phyloP scores from a whole-genome alignment of 148 eudicot genomes.

The Nepenthes gracilis region DNA sequence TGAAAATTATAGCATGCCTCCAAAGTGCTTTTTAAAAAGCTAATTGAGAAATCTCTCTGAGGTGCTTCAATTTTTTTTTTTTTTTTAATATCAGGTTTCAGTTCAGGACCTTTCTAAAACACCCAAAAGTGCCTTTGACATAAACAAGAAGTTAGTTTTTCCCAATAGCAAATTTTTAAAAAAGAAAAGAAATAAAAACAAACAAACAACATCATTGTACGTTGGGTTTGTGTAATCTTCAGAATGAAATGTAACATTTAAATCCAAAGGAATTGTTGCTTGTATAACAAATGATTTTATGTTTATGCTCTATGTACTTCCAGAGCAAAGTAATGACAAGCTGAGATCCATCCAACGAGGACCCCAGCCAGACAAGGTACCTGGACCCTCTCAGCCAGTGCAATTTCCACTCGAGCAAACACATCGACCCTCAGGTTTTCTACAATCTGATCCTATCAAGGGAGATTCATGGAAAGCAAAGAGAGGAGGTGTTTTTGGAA shows the following conservation, averaged over 20 bases:
- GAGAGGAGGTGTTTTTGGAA: conserved; percentile 16
- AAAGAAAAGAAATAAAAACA: no score
- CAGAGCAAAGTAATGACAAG: conserved; percentile 42
- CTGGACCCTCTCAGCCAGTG: conserved; percentile 20
- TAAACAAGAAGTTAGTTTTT: no score
- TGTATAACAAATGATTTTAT: not conserved
- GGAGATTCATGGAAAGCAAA: conserved; percentile 37
- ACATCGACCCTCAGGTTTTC: conserved; percentile 21
- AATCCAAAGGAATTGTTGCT: not conserved
- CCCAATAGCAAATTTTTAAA: no score
- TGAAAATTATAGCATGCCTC: no score
- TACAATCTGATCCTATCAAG: conserved; percentile 17
- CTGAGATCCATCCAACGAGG: conserved; percentile 24
- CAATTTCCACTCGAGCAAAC: conserved; percentile 21
- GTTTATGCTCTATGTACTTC: conserved; percentile 2
- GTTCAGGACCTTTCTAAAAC: no score
- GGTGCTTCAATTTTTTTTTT: no score
- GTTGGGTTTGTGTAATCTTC: not conserved
- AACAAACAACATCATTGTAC: no score
- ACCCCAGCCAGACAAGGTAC: conserved; percentile 26
- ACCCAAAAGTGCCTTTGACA: no score
- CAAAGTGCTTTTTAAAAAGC: no score
- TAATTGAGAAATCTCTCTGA: no score
- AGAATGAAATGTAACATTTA: not conserved
- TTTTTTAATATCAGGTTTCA: no score